Base-by-base conservation (phyloP, 2,329 filamentous ascomycete species). In the Phaeosphaeria sp. region DNA sequence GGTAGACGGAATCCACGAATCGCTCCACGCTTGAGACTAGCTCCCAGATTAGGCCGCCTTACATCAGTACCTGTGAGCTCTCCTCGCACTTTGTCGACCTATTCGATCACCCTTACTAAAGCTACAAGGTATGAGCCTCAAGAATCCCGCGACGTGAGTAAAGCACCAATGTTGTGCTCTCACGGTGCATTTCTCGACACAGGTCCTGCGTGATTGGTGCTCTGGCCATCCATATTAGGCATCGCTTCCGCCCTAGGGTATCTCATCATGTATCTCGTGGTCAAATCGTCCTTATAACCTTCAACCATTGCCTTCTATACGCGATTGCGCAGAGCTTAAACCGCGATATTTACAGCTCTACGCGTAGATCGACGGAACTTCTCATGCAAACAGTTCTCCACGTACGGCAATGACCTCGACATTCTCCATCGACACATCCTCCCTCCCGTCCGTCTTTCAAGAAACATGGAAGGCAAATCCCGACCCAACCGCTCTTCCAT, bases 401-500 rank as follows among this genome's bases (percentile, higher is more conserved):
- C 33, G 21, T 17, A 20, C 9, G 18, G 30, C 33, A 9, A 66
- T 68, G 64, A n/a, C 13, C 36, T 45, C 67, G 36, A 40, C 44
- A 50, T 33, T 52, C n/a, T 33, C 46, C 53, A 20, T 39, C 21
- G 73, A 74, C 61, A 24, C 55, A 44, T 60, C 65, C 27, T 75
- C 72, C 6, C 67, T 69, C 21, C 73, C 74, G 3, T 56, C 65
- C 13, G 57, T 64, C 40, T 76, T 75, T 59, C 73, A 74, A 55
- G 49, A 61, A 9, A 63, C 55, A 40, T 76, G 73, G 73, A 66
- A 60, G 39, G 43, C 60, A 43, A 72, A 75, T 42, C 67, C 71
- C 7, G 72, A 77, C 56, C 69, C 74, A 3, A 68, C 65, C 7
- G 70, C 73, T 17, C 65, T 77, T 21, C 73, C 73, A n/a, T 77